Base-by-base conservation (phyloP, 169 alveolate species). In the Cryptosporidium muris region DNA sequence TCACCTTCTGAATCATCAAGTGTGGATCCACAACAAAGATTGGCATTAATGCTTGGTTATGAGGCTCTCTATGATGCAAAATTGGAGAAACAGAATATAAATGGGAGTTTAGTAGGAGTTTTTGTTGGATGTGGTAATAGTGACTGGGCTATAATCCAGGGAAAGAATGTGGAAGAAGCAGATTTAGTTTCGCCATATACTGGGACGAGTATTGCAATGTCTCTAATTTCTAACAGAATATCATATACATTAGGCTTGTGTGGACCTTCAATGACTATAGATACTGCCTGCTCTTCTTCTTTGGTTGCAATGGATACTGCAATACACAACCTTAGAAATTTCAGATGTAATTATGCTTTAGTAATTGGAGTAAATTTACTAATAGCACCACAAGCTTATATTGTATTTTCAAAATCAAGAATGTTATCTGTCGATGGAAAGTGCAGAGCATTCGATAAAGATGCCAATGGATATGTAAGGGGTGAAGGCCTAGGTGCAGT, bases 231-330 rank as follows among this genome's bases (percentile, higher is more conserved):
- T 1, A 90, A 90, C 40, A 74, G 93, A 16, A 40, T 90, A 36
- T 88, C 91, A 25, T 90, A 90, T 65, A 80, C 80, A 52, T 81
- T 88, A 65, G 90, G 90, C 51, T 65, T 88, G 14, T 62, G 80
- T 65, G 93, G 93, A 51, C 91, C 91, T 11, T 88, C 92, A 16
- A 65, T 88, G 67, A 88, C 93, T n/a, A 80, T 90, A 36, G 93
- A 90, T 56, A 80, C 93, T 7, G 93, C 91, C 6, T 82, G 91
- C 51, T 88, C 91, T 11, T 88, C 92, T 14, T 89, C 91, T 2
- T 81, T 90, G 16, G 91, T 90, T 37, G 93, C 93, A 1, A 53
- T 88, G 36, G 90, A 74, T 58, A 45, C 67, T 8, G 93, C 91
- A 25, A 16, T 74, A 9, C 85, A 74, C 43, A 74, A 48, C 16